Evolutionary conservation across 768 basidiomycete genomes (phyloP).

Genomic region (Terana coerulea): DNA sequence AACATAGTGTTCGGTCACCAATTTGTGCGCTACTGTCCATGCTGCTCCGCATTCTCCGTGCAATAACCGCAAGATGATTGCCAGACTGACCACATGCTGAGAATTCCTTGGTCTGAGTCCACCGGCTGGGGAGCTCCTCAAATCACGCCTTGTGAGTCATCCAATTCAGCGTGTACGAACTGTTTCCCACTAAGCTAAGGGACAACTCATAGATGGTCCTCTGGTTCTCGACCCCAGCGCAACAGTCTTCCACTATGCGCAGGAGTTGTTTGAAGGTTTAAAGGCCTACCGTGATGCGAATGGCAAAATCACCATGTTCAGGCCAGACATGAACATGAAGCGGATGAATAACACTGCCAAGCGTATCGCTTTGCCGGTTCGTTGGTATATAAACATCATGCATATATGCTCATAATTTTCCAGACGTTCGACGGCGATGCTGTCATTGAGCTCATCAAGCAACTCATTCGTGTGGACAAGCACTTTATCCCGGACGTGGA

Average conservation of each 20-base stretch:
- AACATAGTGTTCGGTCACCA: slow-evolving; percentile 80
- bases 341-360: slow-evolving; percentile 86
- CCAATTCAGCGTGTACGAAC: background rate
- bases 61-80: slow-evolving; percentile 6
- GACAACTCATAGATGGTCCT: slow-evolving; percentile 48
- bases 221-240: slow-evolving; percentile 71
- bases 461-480: slow-evolving; percentile 77
- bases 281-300: slow-evolving; percentile 82
- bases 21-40: slow-evolving; percentile 50
- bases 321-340: slow-evolving; percentile 97
- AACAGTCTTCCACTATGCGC: slow-evolving; percentile 91
- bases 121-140: slow-evolving; percentile 81
- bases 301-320: slow-evolving; percentile 79
- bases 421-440: slow-evolving; percentile 78
- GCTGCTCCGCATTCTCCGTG: slow-evolving; percentile 3
- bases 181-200: background rate
- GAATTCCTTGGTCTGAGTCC: slow-evolving; percentile 60
- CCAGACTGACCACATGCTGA: slow-evolving; percentile 87
- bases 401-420: background rate
- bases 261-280: slow-evolving; percentile 89
- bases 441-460: slow-evolving; percentile 77
- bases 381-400: slow-evolving; percentile 19
- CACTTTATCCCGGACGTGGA: slow-evolving; percentile 89
- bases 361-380: slow-evolving; percentile 73
- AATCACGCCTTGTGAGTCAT: slow-evolving; percentile 73